Base-by-base conservation (phyloP, 371 early-diverging fungal genomes). In the Haplosporangium sp. region DNA sequence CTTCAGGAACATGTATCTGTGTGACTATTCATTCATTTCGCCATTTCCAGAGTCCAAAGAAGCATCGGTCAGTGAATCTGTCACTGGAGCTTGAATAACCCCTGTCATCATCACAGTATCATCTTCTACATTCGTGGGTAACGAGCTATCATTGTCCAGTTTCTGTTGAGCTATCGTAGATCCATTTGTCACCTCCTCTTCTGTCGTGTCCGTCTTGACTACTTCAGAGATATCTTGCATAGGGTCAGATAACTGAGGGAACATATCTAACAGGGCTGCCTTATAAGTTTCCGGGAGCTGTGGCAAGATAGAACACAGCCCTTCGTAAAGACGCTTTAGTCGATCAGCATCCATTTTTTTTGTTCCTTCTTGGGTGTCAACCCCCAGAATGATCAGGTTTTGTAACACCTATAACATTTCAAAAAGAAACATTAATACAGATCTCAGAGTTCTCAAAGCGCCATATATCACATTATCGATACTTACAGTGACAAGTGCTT, bases 401-500 rank as follows among this genome's bases (percentile, higher is more conserved):
- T 75, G 75, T 38, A 75, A 27, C 0, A 62, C 53, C 75, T 75
- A 75, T 60, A 27, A 27, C 27, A 27, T 27, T 27, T 27, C 27
- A 27, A n/a, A n/a, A n/a, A 27, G 27, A 27, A 27, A 27, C 27
- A 27, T 27, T 27, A 27, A 1, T 27, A 27, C 27, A 27, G 27
- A 27, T 27, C 27, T 27, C 27, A 27, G 0, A 27, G 27, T 27
- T 27, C 27, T 27, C 27, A 27, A n/a, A 52, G 40, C 15, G 42
- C 47, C 37, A 38, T 15, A 15, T 37, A n/a, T 20, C 27, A 42
- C 13, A 48, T 35, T 61, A 1, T n/a, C 34, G 13, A 11, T 40
- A 52, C 67, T 56, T 76, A 76, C 76, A 10, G 63, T 76, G 39
- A 71, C 20, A 39, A 76, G 63, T 4, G 35, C 58, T 40, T 63